Base-by-base conservation (phyloP, 2,329 filamentous ascomycete species). In the Neonectria sp. region DNA sequence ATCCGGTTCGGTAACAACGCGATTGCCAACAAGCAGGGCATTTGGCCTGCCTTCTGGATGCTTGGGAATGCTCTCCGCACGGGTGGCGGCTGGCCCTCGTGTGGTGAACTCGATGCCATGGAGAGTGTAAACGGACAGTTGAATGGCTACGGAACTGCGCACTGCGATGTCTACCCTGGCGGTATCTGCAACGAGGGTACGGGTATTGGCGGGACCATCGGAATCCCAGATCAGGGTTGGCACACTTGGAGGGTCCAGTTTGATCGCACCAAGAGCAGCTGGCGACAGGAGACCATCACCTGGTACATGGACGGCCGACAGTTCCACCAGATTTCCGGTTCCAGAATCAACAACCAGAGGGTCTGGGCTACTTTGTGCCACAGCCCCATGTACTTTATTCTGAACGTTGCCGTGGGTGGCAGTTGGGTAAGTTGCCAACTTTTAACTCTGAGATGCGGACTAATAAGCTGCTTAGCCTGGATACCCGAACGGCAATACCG, bases 381-480 rank as follows among this genome's bases (percentile, higher is more conserved):
- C 71, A 83, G 79, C 65, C 81, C 85, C 4, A 71, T 86, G 70
- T 86, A 84, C 71, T 76, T 88, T 52, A 82, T 88, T 61, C 73
- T 88, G 63, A 88, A 88, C 68, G 79, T 88, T 3, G 86, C 86
- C 24, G 83, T 88, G 35, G 86, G 86, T 6, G 86, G 86, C 11
- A 76, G 82, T 69, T 84, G 77, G 83, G 85, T 84, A 78, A 76
- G 84, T 81, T 40, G 2, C 33, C 31, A 25, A 58, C 0, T 15
- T 0, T 0, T 0, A 2, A 1, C 6, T 1, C 12, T 15, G 3
- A 3, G 12, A 9, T 11, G 37, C 6, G 4, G 35, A 13, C 69
- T 74, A 61, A 75, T 46, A 15, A 27, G 4, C 13, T 46, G 67
- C 24, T 6, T 37, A 84, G 85, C 86, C 85, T 35, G 84, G 85